Base-by-base conservation (phyloP, 2,329 filamentous ascomycete genomes). In the Colletotrichum sansevieriae region DNA sequence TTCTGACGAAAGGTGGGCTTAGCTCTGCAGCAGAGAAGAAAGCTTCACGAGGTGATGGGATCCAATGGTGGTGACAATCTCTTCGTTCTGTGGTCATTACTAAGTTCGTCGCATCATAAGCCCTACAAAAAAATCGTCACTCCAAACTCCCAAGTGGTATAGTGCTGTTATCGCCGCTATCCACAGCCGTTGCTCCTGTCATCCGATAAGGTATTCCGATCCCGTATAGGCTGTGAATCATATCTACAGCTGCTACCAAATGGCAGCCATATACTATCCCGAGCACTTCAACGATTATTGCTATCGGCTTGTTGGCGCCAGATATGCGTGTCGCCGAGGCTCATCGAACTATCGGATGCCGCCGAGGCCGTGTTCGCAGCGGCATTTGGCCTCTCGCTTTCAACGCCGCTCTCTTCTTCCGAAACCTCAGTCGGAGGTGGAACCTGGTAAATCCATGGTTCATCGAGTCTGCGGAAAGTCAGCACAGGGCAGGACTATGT, bases 391-490 rank as follows among this genome's bases (percentile, higher is more conserved):
- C 43, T 43, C 22, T 72, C 52, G 29, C 62, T 47, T 6, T 65
- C 66, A 5, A 18, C 29, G 0, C 56, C 62, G 39, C 62, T 69
- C 22, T 68, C 65, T 13, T 72, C 70, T 20, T 68, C 63, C 39
- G 54, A 51, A 22, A 58, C 56, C 20, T 47, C 39, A 10, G 73
- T 71, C 0, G 85, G 83, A 4, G 86, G 86, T 2, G 85, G 84
- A 37, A 89, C 87, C 57, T 82, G 76, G 73, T 88, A 88, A 60
- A 94, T 88, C 92, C 92, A 94, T 0, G 91, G 86, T 72, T 89
- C 88, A 73, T 90, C 85, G n/a, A 94, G 82, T 22, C 89, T 91
- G 65, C 8, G 1, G 29, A 18, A 7, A 43, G 62, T 74, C 60
- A 73, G 71, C 46, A 33, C n/a, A 4, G 20, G 9, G 7, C 29